Percentiles rank a stretch among this genome's conserved stretches.
These are phyloP conservation scores for Aspergillus sp. DNA, from an alignment of 2,329 filamentous ascomycete species.

Conservation along the genomic window DNA sequence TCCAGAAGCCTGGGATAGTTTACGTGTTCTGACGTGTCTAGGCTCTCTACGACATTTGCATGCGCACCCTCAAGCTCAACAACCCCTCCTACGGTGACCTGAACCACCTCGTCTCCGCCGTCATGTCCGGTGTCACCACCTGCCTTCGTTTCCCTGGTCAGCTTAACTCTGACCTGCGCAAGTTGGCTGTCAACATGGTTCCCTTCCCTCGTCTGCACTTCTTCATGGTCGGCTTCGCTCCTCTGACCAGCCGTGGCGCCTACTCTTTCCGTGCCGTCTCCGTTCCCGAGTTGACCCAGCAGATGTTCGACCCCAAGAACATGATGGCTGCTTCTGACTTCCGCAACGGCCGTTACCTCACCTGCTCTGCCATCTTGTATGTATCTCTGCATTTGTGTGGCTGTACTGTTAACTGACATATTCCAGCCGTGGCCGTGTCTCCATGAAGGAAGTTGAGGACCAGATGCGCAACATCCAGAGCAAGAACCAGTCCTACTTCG, in stretches of 20 bases:
- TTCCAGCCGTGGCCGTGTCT: slow-evolving; percentile 92
- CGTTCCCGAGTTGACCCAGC: slow-evolving; percentile 97
- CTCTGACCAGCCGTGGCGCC: slow-evolving; percentile 89
- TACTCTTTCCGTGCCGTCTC: slow-evolving; percentile 97
- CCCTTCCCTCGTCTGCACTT: slow-evolving; percentile 99
- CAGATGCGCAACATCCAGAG: slow-evolving; percentile 99
- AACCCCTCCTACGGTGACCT: slow-evolving; percentile 99
- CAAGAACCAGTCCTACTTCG: slow-evolving; percentile 99
- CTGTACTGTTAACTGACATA: not conserved
- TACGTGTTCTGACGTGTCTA: slow-evolving; percentile 30
- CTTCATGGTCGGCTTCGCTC: slow-evolving; percentile 99
- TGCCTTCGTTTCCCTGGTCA: slow-evolving; percentile 99
- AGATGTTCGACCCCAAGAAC: slow-evolving; percentile 99
- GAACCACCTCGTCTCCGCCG: slow-evolving; percentile 98
- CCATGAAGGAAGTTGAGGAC: slow-evolving; percentile 99
- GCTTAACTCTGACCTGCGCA: slow-evolving; percentile 99
- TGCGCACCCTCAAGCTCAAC: slow-evolving; percentile 98
- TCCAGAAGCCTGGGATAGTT: not conserved
- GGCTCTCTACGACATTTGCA: slow-evolving; percentile 99
- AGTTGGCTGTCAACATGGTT: slow-evolving; percentile 99
- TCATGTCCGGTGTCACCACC: slow-evolving; percentile 99
- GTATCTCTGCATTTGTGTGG: slow-evolving; percentile 35
- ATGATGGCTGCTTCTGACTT: slow-evolving; percentile 99
- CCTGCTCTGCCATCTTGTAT: slow-evolving; percentile 96
- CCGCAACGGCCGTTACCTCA: slow-evolving; percentile 99